These are phyloP conservation scores for Tylopilus sp. DNA, from an alignment of 768 basidiomycete species.

Conservation along the genomic window DNA sequence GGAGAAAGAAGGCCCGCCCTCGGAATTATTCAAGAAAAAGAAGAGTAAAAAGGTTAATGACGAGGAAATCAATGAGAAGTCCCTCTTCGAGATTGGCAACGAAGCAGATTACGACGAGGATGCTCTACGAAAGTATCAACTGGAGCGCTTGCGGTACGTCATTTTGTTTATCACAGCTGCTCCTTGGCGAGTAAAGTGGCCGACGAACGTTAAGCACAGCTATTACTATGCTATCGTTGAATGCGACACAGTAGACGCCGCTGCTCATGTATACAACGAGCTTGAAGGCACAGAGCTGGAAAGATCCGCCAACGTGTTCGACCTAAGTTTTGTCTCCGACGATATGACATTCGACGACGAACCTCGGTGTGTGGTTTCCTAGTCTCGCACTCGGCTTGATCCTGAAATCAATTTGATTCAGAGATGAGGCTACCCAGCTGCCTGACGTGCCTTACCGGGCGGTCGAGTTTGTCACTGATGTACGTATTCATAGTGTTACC, in stretches of 20 bases:
- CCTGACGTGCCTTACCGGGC: constrained; percentile 58
- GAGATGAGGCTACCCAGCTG: constrained; percentile 82
- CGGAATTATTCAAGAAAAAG: too few relatives aligned
- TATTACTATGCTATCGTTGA: too few relatives aligned
- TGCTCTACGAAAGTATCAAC: too few relatives aligned
- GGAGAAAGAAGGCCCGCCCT: too few relatives aligned
- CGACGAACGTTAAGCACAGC: constrained; percentile 39
- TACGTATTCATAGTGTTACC: constrained; percentile 36
- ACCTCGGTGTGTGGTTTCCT: constrained; percentile 47
- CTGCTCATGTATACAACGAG: constrained; percentile 77
- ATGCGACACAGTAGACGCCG: too few relatives aligned
- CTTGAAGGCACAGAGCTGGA: constrained; percentile 95
- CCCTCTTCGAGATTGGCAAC: too few relatives aligned
- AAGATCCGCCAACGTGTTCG: constrained; percentile 93
- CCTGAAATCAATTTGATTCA: constrained; percentile 26
- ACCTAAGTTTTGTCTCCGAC: constrained; percentile 91
- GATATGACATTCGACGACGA: constrained; percentile 83
- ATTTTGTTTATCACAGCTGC: constrained; percentile 30
- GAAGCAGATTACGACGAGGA: too few relatives aligned
- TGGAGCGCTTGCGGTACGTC: too few relatives aligned
- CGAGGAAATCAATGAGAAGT: too few relatives aligned
- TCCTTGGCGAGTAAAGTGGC: neutral
- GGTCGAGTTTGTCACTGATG: constrained; percentile 91
- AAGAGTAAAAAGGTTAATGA: constrained; percentile 40
- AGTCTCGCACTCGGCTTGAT: neutral